Conservation (phyloP, 1,284 basidiomycete genomes). For the Leccinum griseonigrum region DNA sequence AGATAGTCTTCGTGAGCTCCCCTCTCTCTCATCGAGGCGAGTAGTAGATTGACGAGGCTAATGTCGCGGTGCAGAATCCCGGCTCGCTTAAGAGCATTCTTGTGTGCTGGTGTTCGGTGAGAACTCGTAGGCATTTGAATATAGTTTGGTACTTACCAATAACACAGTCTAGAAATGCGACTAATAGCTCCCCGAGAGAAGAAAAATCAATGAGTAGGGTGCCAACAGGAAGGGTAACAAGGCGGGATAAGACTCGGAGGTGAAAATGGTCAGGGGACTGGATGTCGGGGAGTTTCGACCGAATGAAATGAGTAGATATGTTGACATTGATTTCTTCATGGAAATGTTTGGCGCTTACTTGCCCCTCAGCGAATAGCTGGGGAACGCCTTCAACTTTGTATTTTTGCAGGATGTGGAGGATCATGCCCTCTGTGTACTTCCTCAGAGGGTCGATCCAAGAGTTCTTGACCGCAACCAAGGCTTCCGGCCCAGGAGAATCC, state of each 20-base stretch:
- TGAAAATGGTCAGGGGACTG: neutral
- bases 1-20: neutral
- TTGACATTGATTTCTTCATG: neutral
- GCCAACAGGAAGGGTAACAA: neutral
- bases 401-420: neutral
- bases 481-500: neutral
- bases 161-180: neutral
- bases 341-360: neutral
- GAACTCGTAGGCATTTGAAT: neutral
- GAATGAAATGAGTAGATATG: neutral
- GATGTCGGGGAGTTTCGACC: neutral
- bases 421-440: neutral
- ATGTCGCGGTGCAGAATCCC: neutral
- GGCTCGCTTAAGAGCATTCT: neutral
- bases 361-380: neutral
- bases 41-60: neutral
- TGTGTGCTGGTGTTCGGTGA: neutral
- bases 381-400: neutral
- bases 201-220: neutral
- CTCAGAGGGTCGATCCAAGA: neutral
- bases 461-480: neutral
- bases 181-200: neutral
- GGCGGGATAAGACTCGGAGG: neutral
- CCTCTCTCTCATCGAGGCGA: neutral
- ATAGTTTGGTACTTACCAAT: neutral